A percentile compares a stretch with the other conserved stretches of the same genome.
Conservation (phyloP, 768 basidiomycete species). For the Psilocybe cyanescens region DNA sequence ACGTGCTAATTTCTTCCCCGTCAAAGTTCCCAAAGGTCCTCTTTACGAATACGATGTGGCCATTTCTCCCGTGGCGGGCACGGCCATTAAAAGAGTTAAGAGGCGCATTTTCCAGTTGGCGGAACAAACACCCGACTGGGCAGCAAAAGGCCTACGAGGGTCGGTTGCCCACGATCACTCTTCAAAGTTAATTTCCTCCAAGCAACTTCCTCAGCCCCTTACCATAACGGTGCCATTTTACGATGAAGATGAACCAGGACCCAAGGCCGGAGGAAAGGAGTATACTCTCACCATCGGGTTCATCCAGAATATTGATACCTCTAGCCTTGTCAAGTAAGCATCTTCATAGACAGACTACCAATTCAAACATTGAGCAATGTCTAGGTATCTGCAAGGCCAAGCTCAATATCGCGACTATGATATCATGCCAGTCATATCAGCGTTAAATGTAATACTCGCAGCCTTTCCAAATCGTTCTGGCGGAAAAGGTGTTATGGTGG, state of each 20-base stretch:
- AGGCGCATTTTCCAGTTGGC: constrained; percentile 67
- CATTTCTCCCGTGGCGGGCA: constrained; percentile 53
- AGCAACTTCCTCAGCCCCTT: constrained; percentile 48
- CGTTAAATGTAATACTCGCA: constrained; percentile 66
- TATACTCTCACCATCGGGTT: constrained; percentile 49
- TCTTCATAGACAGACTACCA: constrained; percentile 33
- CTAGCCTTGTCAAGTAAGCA: constrained; percentile 46
- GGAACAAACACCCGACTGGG: constrained; percentile 54
- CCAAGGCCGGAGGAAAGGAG: constrained; percentile 48
- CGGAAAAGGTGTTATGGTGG: constrained; percentile 67
- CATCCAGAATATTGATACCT: constrained; percentile 53
- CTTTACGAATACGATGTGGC: constrained; percentile 67
- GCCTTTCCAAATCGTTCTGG: constrained; percentile 54
- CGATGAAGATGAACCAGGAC: constrained; percentile 53
- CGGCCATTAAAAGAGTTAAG: constrained; percentile 55
- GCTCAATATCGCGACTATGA: constrained; percentile 59
- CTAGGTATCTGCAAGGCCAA: constrained; percentile 58
- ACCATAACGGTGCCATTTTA: constrained; percentile 47
- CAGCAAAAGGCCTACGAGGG: constrained; percentile 48
- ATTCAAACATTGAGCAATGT: constrained; percentile 21
- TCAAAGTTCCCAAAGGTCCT: constrained; percentile 50
- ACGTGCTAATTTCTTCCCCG: constrained; percentile 71
- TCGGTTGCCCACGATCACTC: constrained; percentile 61
- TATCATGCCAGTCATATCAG: constrained; percentile 59
- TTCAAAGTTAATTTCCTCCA: constrained; percentile 52